Evolutionary conservation across 2,329 filamentous ascomycete genomes (phyloP), one percentile per base, ranked within the genome.

Genomic region (Plectosphaerella sp.): DNA sequence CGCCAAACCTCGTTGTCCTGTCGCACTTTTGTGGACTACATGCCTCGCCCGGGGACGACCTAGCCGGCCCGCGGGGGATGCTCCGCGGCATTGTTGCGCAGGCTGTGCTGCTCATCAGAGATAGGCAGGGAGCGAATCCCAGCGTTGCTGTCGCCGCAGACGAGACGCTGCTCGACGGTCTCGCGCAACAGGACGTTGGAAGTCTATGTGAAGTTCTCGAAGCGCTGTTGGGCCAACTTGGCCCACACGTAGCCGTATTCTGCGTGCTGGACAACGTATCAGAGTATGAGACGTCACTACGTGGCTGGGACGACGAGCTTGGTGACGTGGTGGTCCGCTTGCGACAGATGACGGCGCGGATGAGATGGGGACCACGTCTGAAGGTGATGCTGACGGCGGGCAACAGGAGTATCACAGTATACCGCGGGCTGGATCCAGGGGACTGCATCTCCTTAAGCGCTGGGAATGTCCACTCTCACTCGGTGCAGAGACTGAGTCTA

Each of bases 21-120:
- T 39, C 41, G 12, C 53, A 48, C 36, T 55, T 52, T 45, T 55
- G 53, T 43, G 47, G 55, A 1, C 43, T 52, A 4, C 55, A 57
- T 15, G 28, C 25, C 1, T 16, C 39, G 6, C 1, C 14, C 5
- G 43, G 36, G 5, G 48, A 50, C 18, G n/a, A 18, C n/a, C 10
- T 49, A n/a, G 7, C 22, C 24, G 54, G 54, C 1, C 54, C 54
- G 12, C 18, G 28, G 2, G 54, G 54, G 5, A 43, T 56, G 37
- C 24, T 54, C 11, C 54, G 54, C 3, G 36, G 48, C 10, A 35
- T 56, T 8, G 45, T 53, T 3, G 64, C 37, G 5, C 37, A 41
- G 37, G 15, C 18, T 20, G 18, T 41, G 15, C 37, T 41, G 15
- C 7, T 20, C 14, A 4, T 16, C 7, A 9, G 12, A 14, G 37